phyloP scores from a whole-genome alignment of 202 grass and related monocot species.

The Brachypodium distachyon region DNA sequence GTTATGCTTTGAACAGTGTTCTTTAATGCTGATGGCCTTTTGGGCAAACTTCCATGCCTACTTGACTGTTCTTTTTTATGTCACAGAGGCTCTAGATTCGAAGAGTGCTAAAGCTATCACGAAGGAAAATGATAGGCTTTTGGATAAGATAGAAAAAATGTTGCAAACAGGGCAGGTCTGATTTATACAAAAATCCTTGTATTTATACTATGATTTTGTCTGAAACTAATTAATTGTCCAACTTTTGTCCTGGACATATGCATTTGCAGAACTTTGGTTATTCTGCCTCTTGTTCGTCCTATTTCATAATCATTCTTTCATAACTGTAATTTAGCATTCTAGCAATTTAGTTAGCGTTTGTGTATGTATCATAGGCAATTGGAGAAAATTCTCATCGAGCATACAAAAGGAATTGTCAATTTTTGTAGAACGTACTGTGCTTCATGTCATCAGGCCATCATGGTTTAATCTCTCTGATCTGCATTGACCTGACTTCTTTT shows the following conservation, averaged over 20 bases:
- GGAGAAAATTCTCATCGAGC: not conserved
- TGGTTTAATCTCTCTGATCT: not conserved
- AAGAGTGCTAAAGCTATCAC: slow-evolving; percentile 1
- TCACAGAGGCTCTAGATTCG: not conserved
- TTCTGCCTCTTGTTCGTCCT: not conserved
- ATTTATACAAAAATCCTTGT: not conserved
- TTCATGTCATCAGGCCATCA: not conserved
- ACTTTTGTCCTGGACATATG: not conserved
- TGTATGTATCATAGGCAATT: not conserved
- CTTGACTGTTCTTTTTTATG: not conserved
- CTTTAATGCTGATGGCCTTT: not conserved
- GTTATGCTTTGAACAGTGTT: not conserved
- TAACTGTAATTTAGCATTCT: not conserved
- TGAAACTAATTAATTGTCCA: not conserved
- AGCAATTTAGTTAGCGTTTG: not conserved
- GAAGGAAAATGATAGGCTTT: not conserved
- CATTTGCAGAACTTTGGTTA: not conserved
- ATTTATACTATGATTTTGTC: not conserved
- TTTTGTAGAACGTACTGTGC: not conserved
- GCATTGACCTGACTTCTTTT: not conserved
- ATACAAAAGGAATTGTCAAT: not conserved
- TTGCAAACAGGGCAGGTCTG: slow-evolving; percentile 9
- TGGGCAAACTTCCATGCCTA: not conserved
- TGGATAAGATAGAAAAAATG: slow-evolving; percentile 10
- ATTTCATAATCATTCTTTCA: not conserved